phyloP scores from a whole-genome alignment of 2,329 filamentous ascomycete genomes.

The Helotiales sp. region DNA sequence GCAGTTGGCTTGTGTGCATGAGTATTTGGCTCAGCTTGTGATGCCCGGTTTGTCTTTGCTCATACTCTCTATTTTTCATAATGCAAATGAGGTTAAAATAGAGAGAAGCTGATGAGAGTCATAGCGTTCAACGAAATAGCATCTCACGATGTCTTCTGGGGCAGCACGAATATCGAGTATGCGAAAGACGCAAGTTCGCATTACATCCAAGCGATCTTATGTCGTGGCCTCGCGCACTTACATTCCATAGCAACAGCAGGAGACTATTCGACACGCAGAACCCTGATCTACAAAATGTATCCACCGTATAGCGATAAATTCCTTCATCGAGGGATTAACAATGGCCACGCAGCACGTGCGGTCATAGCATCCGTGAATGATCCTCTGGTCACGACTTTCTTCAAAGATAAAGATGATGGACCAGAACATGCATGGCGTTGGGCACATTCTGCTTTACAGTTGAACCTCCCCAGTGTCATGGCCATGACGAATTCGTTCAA shows the following conservation, averaged over 20 bases:
- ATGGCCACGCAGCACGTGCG: neutral
- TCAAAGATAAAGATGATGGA: neutral
- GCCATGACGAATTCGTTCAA: neutral
- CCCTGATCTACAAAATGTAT: neutral
- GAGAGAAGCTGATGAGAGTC: neutral
- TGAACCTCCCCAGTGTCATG: neutral
- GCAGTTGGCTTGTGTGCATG: constrained; percentile 1
- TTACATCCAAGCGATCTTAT: neutral
- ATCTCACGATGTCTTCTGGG: neutral
- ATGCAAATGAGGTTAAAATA: no score
- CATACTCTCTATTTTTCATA: no score
- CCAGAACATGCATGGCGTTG: neutral
- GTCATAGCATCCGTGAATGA: neutral
- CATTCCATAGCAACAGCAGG: neutral
- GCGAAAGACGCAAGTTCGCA: neutral
- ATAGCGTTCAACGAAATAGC: constrained; percentile 1
- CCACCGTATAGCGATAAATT: neutral
- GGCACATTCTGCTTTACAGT: neutral
- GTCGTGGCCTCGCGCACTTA: neutral
- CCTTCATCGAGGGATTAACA: neutral
- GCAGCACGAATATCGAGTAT: neutral
- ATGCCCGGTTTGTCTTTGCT: neutral
- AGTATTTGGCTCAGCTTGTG: neutral
- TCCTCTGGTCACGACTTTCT: neutral
- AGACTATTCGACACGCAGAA: neutral